Conservation (phyloP, 2,329 filamentous ascomycete species). For the Colletotrichum scovillei region DNA sequence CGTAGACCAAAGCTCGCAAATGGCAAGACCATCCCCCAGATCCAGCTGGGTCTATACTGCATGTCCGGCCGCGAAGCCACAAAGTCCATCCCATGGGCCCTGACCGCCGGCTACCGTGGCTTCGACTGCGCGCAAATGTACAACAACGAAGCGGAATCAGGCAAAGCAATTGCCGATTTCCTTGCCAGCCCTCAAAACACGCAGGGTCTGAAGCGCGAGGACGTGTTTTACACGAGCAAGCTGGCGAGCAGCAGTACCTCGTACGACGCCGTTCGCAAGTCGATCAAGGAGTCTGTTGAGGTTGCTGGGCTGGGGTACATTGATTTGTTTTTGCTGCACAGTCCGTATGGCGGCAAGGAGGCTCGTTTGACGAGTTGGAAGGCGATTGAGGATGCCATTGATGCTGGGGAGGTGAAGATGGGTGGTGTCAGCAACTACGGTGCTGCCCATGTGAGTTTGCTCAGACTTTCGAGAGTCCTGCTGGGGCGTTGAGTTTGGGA, state of each 20-base stretch:
- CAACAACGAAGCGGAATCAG: slow-evolving; percentile 78
- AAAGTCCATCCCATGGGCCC: slow-evolving; percentile 66
- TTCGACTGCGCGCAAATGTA: slow-evolving; percentile 68
- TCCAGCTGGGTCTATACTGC: slow-evolving; percentile 81
- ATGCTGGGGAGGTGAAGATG: slow-evolving; percentile 75
- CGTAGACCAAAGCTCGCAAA: slow-evolving; percentile 64
- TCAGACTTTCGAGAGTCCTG: not conserved
- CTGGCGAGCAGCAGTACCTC: slow-evolving; percentile 72
- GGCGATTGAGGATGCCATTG: slow-evolving; percentile 80
- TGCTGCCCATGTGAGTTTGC: slow-evolving; percentile 71
- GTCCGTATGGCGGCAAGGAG: slow-evolving; percentile 78
- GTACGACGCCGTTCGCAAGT: slow-evolving; percentile 75
- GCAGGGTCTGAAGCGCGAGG: slow-evolving; percentile 67
- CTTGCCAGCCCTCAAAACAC: slow-evolving; percentile 60
- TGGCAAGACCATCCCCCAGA: slow-evolving; percentile 74
- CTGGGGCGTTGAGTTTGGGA: not conserved
- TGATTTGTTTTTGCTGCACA: slow-evolving; percentile 83
- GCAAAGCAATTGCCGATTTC: slow-evolving; percentile 71
- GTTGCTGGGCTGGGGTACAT: slow-evolving; percentile 78
- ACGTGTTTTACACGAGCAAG: slow-evolving; percentile 86
- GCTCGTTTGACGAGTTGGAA: slow-evolving; percentile 79
- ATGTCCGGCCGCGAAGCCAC: slow-evolving; percentile 72
- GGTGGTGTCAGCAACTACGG: slow-evolving; percentile 86
- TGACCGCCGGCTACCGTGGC: slow-evolving; percentile 64
- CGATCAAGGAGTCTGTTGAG: slow-evolving; percentile 74